Conservation (phyloP, 148 eudicot species). For the Chenopodium berlandieri region DNA sequence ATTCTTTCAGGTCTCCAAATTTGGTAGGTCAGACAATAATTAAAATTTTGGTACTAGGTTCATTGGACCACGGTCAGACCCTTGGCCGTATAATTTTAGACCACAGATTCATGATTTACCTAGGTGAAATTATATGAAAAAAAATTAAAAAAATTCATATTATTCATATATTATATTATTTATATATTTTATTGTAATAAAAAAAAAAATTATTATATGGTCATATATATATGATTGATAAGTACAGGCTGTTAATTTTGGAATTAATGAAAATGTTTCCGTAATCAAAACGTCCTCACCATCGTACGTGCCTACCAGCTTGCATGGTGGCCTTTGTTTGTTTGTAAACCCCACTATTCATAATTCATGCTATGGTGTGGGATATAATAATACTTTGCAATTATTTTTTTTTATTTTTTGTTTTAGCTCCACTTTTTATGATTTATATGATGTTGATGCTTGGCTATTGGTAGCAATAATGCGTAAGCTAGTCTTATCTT, state of each 20-base stretch:
- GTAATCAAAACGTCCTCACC: neutral
- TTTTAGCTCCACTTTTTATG: neutral
- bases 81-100: neutral
- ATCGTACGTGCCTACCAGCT: constrained; percentile 3
- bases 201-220: neutral
- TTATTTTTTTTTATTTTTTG: neutral
- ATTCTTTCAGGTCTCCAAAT: neutral
- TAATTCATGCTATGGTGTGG: constrained; percentile 1
- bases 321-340: constrained; percentile 14
- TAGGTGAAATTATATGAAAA: neutral
- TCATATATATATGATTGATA: neutral
- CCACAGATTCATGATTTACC: neutral
- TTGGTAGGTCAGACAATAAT: neutral
- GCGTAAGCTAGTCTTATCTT: constrained; percentile 4
- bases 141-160: neutral
- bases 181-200: neutral
- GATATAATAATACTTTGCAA: neutral
- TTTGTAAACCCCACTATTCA: neutral
- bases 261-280: neutral
- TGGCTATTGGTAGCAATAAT: neutral
- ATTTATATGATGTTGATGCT: neutral
- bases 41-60: neutral
- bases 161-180: neutral
- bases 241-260: neutral
- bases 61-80: neutral